A percentile compares a stretch with the other conserved stretches of the same genome.
These are phyloP conservation scores for Eimeria falciformis DNA, from an alignment of 169 alveolate genomes.

Conservation along the genomic window DNA sequence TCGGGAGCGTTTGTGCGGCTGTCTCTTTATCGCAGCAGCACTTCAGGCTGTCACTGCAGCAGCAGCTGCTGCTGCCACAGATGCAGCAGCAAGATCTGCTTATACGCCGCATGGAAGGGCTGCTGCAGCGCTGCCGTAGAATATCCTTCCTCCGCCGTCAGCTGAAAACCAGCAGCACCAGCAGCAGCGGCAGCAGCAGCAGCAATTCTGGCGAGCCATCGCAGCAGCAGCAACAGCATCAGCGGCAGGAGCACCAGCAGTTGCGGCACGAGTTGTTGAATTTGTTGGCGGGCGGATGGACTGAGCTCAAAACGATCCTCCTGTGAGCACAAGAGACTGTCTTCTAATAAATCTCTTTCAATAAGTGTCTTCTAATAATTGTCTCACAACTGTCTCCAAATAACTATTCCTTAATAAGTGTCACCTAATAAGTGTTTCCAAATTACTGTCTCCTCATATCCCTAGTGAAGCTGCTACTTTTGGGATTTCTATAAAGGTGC, in stretches of 20 bases:
- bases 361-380: no score
- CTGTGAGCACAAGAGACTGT: neutral
- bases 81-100: conserved; percentile 55
- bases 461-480: no score
- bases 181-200: conserved; percentile 30
- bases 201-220: neutral
- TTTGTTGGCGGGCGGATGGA: neutral
- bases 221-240: conserved; percentile 42
- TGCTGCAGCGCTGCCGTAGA: conserved; percentile 64
- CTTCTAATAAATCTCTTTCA: neutral
- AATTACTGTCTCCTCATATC: no score
- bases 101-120: conserved; percentile 54
- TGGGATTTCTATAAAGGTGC: no score
- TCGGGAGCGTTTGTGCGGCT: neutral
- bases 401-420: no score
- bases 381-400: no score
- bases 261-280: conserved; percentile 28
- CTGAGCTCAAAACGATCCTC: conserved; percentile 10
- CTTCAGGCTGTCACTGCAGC: conserved; percentile 28
- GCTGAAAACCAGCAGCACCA: conserved; percentile 19
- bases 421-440: no score
- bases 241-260: conserved; percentile 26
- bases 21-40: conserved; percentile 17
- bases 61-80: conserved; percentile 67
- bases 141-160: conserved; percentile 57